phyloP scores from a whole-genome alignment of 2,329 filamentous ascomycete species.

The Graphiopsis chlorocephala region DNA sequence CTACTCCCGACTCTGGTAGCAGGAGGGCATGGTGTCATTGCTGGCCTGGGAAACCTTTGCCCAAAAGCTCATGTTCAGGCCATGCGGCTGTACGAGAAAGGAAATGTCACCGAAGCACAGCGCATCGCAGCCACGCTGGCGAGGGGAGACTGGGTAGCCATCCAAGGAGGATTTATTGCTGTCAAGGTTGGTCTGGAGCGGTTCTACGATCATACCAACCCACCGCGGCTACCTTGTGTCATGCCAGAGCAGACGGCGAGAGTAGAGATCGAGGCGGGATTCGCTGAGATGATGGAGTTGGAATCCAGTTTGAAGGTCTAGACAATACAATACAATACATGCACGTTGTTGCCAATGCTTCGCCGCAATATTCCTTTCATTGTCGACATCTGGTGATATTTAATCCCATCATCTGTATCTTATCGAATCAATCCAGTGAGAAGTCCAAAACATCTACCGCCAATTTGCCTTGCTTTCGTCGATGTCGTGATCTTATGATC shows the following conservation, averaged over 20 bases:
- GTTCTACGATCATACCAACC: conserved; percentile 65
- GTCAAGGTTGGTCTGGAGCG: conserved; percentile 64
- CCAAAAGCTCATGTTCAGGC: conserved; percentile 65
- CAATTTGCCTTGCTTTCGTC: background rate
- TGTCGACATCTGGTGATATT: background rate
- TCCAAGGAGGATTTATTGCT: conserved; percentile 66
- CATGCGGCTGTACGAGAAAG: conserved; percentile 58
- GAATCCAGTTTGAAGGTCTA: conserved; percentile 33
- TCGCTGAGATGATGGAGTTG: conserved; percentile 45
- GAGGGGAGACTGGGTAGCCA: conserved; percentile 66
- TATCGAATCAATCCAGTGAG: background rate
- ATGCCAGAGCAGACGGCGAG: conserved; percentile 42
- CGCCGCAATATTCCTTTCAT: background rate
- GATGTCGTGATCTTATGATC: background rate
- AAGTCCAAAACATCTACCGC: background rate
- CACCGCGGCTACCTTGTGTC: conserved; percentile 57
- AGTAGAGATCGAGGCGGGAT: conserved; percentile 33
- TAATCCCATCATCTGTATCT: background rate
- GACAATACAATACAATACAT: background rate
- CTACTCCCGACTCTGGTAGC: conserved; percentile 67
- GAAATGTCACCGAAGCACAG: conserved; percentile 59
- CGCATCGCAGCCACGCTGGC: conserved; percentile 65
- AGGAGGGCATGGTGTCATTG: conserved; percentile 69
- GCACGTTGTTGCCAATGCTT: background rate
- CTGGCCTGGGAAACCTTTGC: conserved; percentile 68